These are phyloP conservation scores for Cladosporium sphaerospermum DNA, from an alignment of 2,329 filamentous ascomycete genomes.

Conservation along the genomic window DNA sequence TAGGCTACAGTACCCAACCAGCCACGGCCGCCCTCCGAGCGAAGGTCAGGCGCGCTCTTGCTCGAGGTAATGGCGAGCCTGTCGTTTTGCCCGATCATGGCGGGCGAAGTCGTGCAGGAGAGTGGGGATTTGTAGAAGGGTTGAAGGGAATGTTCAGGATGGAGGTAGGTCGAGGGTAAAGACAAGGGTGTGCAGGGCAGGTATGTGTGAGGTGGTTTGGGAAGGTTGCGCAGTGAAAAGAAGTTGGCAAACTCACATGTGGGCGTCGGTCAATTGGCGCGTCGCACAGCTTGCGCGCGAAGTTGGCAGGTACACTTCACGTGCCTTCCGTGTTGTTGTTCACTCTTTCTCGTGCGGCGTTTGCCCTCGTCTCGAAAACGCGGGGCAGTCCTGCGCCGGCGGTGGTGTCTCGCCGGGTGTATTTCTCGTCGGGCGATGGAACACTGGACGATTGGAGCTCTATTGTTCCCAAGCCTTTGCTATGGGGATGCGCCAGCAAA, in stretches of 20 bases:
- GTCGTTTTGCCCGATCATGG: conserved; percentile 11
- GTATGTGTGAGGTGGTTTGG: background rate
- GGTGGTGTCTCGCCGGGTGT: background rate
- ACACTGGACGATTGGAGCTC: too few relatives aligned
- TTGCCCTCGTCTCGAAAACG: background rate
- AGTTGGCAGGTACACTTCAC: conserved; percentile 8
- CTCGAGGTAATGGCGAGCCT: conserved; percentile 6
- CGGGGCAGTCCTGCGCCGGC: background rate
- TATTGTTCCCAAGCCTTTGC: too few relatives aligned
- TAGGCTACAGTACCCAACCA: background rate
- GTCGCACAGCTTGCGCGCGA: background rate
- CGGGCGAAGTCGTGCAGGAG: background rate
- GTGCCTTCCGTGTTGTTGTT: background rate
- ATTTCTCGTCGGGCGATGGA: too few relatives aligned
- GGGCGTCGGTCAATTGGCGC: background rate
- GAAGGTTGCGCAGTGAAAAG: background rate
- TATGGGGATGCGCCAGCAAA: too few relatives aligned
- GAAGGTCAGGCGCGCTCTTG: conserved; percentile 10
- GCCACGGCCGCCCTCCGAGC: background rate
- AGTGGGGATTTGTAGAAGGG: background rate
- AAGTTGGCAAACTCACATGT: conserved; percentile 5
- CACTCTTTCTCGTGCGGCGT: background rate
- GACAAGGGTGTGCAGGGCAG: too few relatives aligned
- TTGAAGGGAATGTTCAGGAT: background rate
- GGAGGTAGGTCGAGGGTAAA: background rate